Conservation (phyloP, 1,284 basidiomycete species). For the Ganoderma sinense region DNA sequence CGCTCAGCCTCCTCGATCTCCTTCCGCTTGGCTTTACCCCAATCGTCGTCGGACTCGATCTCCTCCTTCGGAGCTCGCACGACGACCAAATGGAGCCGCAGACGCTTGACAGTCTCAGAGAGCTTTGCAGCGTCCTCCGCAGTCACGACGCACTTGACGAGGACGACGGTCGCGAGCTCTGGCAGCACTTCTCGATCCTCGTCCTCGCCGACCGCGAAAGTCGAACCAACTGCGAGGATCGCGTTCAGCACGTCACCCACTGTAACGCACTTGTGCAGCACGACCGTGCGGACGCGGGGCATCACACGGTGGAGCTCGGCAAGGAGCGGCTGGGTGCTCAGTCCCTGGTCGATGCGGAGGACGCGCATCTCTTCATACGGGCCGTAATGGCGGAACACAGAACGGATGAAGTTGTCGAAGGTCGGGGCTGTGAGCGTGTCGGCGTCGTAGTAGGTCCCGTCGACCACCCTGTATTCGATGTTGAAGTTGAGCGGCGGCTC, state of each 20-base stretch:
- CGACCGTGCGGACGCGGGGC: background rate
- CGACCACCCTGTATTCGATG: background rate
- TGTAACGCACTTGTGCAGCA: background rate
- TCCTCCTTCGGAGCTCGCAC: background rate
- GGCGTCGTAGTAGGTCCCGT: background rate
- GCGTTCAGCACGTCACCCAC: background rate
- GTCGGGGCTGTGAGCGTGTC: background rate
- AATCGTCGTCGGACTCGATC: no score
- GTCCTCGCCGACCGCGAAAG: background rate
- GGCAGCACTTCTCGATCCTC: background rate
- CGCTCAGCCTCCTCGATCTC: background rate
- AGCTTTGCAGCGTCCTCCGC: background rate
- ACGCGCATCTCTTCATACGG: background rate
- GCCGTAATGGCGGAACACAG: background rate
- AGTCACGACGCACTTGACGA: background rate
- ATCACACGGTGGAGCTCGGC: background rate
- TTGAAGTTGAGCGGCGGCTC: background rate
- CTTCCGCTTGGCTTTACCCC: background rate
- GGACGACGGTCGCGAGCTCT: conserved; percentile 1
- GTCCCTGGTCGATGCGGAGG: conserved; percentile 5
- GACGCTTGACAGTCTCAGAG: background rate
- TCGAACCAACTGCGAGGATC: background rate
- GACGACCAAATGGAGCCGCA: background rate
- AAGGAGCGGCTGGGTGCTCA: background rate
- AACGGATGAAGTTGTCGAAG: background rate